Evolutionary conservation across 805 yeast species (phyloP).

Genomic region (Candida maris): DNA sequence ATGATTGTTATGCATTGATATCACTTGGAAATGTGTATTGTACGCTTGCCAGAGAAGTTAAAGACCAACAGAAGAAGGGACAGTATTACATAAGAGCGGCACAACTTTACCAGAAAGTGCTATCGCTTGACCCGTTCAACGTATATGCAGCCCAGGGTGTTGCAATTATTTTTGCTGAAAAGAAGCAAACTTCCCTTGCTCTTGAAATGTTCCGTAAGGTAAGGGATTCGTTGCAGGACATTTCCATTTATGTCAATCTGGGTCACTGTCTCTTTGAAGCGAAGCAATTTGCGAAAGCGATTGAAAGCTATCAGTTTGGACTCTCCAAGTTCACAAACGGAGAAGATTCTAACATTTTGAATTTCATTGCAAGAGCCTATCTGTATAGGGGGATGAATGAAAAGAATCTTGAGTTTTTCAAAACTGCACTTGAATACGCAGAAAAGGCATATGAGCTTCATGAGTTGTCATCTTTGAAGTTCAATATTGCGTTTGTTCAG

Average conservation of each 20-base stretch:
- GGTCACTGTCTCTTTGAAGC: slow-evolving; percentile 86
- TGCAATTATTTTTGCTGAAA: slow-evolving; percentile 89
- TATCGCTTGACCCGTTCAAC: slow-evolving; percentile 77
- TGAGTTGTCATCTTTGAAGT: slow-evolving; percentile 49
- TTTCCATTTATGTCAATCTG: slow-evolving; percentile 75
- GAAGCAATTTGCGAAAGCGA: slow-evolving; percentile 78
- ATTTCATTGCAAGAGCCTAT: slow-evolving; percentile 87
- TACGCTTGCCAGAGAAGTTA: slow-evolving; percentile 72
- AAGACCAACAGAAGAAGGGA: slow-evolving; percentile 55
- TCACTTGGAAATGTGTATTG: slow-evolving; percentile 88
- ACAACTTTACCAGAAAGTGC: slow-evolving; percentile 84
- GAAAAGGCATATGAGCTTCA: slow-evolving; percentile 48
- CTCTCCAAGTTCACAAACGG: slow-evolving; percentile 59
- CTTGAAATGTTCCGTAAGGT: slow-evolving; percentile 83
- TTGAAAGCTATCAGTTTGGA: slow-evolving; percentile 85
- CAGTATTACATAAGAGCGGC: slow-evolving; percentile 86
- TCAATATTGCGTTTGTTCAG: slow-evolving; percentile 79
- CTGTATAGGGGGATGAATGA: slow-evolving; percentile 69
- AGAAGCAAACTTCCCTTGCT: slow-evolving; percentile 69
- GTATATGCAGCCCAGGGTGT: slow-evolving; percentile 98
- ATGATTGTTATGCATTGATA: slow-evolving; percentile 83
- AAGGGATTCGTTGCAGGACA: slow-evolving; percentile 84
- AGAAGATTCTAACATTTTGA: slow-evolving; percentile 61
- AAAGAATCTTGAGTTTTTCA: slow-evolving; percentile 55
- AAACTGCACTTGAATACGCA: slow-evolving; percentile 60